Base-by-base conservation (phyloP, 2,329 filamentous ascomycete species). In the Fusarium cicatricum region DNA sequence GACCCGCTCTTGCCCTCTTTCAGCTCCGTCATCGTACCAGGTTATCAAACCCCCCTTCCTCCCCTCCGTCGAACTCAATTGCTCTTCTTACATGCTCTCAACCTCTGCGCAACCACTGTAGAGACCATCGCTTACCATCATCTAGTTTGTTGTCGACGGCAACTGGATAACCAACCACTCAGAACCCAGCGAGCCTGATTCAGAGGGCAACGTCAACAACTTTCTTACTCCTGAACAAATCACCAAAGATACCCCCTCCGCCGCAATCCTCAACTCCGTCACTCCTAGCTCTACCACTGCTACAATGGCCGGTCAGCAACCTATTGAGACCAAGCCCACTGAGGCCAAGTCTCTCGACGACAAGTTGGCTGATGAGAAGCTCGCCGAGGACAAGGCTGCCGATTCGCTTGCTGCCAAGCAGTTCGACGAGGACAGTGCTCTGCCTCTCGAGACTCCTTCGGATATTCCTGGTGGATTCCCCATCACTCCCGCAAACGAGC, bases 121-220 rank as follows among this genome's bases (percentile, higher is more conserved):
- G 52, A 55, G 46, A 23, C 41, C 36, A 34, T 65, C 52, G 52
- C 68, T 71, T 64, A 73, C 65, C 36, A 56, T 55, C 36, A 43
- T 65, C 36, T 74, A 97, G 94, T 99, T 97, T 75, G 90, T 99
- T 69, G 94, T 97, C 65, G 92, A 99, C 83, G 91, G 90, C 66
- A 85, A 85, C 67, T 99, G 95, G 95, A 87, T 87, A 44, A 90
- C 88, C 74, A 93, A 97, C 77, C 86, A 88, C 68, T 86, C 87
- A 55, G 90, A 88, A 36, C 90, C 90, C 55, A 88, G 90, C 77
- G 93, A 97, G 78, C 85, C 86, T 71, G 94, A 97, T 81, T 83
- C 85, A 64, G 82, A 87, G 70, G 90, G 90, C 70, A 97, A 94
- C 83, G 82, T 92, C 69, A 98, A 98, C 84, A 98, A 98, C 85